phyloP scores from a whole-genome alignment of 106 monocot genomes.

The Iris macrosiphon region DNA sequence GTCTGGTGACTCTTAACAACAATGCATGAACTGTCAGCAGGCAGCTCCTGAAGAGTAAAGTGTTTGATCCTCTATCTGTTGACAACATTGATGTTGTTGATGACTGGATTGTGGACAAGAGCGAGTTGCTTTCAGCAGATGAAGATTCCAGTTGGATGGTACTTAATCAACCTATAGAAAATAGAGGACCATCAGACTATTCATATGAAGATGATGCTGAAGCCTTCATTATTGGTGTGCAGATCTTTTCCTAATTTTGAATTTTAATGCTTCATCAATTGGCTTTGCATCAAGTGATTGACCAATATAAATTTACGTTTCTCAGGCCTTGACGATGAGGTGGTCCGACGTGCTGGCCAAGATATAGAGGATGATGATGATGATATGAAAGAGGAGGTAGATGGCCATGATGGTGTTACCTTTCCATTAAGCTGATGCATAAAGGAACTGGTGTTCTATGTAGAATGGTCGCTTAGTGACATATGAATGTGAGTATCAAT shows the following conservation, averaged over 20 bases:
- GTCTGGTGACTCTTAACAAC: neutral
- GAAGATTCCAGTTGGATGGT: conserved; percentile 64
- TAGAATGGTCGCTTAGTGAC: no score
- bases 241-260: neutral
- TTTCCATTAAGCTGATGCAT: conserved; percentile 12
- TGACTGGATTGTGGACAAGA: conserved; percentile 81
- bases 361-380: conserved; percentile 44
- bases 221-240: conserved; percentile 46
- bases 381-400: conserved; percentile 34
- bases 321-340: conserved; percentile 58
- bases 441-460: neutral
- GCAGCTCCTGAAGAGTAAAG: conserved; percentile 33
- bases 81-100: conserved; percentile 45
- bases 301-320: neutral
- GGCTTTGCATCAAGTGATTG: neutral
- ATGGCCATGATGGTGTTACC: conserved; percentile 18
- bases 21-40: conserved; percentile 24
- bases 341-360: conserved; percentile 34
- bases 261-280: neutral
- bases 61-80: conserved; percentile 63
- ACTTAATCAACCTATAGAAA: conserved; percentile 34
- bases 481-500: neutral
- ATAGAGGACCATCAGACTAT: conserved; percentile 12
- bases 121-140: conserved; percentile 19
- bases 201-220: conserved; percentile 53